Conservation (phyloP, 352 stramenopile genomes). For the Phytophthora crassamura region DNA sequence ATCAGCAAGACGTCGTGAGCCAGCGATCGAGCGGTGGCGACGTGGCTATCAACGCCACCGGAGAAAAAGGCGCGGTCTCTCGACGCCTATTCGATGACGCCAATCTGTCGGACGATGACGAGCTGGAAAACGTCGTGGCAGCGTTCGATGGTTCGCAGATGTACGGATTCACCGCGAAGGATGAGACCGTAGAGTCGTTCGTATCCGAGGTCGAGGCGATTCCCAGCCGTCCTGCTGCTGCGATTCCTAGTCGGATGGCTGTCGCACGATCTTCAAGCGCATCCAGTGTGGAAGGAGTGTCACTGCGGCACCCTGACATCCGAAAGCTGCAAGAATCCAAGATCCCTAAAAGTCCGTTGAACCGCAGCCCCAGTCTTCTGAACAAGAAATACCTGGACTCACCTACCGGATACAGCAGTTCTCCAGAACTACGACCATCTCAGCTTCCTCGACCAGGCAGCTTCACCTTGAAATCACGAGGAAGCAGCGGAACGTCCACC, state of each 20-base stretch:
- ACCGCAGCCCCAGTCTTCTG: constrained; percentile 13
- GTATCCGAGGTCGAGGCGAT: neutral
- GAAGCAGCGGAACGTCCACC: constrained; percentile 23
- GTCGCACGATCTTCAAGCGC: constrained; percentile 3
- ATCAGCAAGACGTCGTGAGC: constrained; percentile 2
- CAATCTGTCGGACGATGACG: constrained; percentile 9
- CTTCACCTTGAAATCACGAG: constrained; percentile 23
- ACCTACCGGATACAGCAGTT: constrained; percentile 11
- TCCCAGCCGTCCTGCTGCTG: neutral
- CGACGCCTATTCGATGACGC: constrained; percentile 21
- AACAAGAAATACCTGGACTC: constrained; percentile 17
- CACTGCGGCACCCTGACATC: constrained; percentile 6
- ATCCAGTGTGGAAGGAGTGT: constrained; percentile 18
- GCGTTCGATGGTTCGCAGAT: constrained; percentile 38
- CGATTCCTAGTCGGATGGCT: constrained; percentile 4
- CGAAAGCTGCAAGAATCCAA: constrained; percentile 28
- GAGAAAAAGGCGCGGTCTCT: constrained; percentile 6
- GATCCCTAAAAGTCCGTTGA: constrained; percentile 18
- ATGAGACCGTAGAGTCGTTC: neutral
- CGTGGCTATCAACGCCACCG: neutral
- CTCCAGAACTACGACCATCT: constrained; percentile 12
- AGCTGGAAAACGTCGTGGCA: constrained; percentile 5
- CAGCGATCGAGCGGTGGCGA: neutral
- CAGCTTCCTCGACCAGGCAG: constrained; percentile 23
- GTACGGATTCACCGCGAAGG: constrained; percentile 6